Evolutionary conservation across 306 rosid species (phyloP).

Genomic region (Cicer pinnatifidum): DNA sequence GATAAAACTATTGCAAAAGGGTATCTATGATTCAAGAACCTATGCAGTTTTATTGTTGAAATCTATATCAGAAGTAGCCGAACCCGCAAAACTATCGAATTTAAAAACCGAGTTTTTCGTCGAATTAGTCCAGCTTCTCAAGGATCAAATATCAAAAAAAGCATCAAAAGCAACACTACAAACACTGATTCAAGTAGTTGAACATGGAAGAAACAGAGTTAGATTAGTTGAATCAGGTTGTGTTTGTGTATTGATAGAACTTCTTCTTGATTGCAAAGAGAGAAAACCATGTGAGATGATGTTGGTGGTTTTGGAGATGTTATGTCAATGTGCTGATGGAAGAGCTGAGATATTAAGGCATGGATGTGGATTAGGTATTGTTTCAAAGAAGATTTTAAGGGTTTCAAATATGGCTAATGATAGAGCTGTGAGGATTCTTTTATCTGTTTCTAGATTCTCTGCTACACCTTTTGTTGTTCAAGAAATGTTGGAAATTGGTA

Average conservation of each 20-base stretch:
- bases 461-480: constrained; percentile 55
- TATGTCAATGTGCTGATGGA: constrained; percentile 78
- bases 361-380: constrained; percentile 72
- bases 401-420: constrained; percentile 70
- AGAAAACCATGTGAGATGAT: constrained; percentile 65
- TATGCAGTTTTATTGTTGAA: constrained; percentile 59
- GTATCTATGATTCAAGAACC: constrained; percentile 70
- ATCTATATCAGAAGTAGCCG: constrained; percentile 60
- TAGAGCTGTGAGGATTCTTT: constrained; percentile 69
- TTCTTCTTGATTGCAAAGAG: constrained; percentile 59
- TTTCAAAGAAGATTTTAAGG: constrained; percentile 78
- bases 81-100: constrained; percentile 34
- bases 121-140: constrained; percentile 55
- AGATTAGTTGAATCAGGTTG: constrained; percentile 73
- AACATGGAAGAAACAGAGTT: constrained; percentile 65
- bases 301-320: constrained; percentile 56
- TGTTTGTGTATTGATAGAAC: constrained; percentile 57
- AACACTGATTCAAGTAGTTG: constrained; percentile 51
- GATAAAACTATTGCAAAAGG: constrained; percentile 52
- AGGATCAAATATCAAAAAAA: constrained; percentile 63
- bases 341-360: constrained; percentile 69
- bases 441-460: constrained; percentile 56
- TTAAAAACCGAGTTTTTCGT: constrained; percentile 50
- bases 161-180: constrained; percentile 61
- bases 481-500: constrained; percentile 77